phyloP scores from a whole-genome alignment of 176 grass and related monocot species.

The Panicum miliaceum region DNA sequence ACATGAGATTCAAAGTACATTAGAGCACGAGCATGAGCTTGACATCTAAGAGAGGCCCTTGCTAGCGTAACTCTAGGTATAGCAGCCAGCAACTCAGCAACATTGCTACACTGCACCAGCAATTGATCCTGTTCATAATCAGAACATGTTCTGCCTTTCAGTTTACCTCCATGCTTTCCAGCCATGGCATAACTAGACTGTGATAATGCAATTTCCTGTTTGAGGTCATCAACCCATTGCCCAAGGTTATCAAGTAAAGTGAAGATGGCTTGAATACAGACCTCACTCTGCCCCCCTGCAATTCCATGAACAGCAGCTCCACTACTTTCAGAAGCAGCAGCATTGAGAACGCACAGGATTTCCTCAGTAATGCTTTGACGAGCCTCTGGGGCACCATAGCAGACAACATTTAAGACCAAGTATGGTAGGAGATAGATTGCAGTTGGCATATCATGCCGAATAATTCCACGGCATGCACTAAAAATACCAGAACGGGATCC shows the following conservation, averaged over 20 bases:
- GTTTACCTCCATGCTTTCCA: conserved; percentile 54
- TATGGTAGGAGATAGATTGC: conserved; percentile 90
- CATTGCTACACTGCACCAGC: conserved; percentile 80
- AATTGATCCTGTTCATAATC: conserved; percentile 60
- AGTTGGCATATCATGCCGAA: conserved; percentile 92
- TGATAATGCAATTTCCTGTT: conserved; percentile 86
- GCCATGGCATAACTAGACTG: conserved; percentile 52
- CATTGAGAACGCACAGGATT: conserved; percentile 84
- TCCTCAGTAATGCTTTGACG: conserved; percentile 88
- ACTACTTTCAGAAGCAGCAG: conserved; percentile 89
- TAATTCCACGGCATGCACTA: conserved; percentile 85
- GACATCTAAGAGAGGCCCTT: conserved; percentile 86
- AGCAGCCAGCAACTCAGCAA: conserved; percentile 77
- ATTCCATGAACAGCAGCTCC: conserved; percentile 73
- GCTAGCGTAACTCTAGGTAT: conserved; percentile 96
- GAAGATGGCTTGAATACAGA: conserved; percentile 95
- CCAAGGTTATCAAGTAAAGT: conserved; percentile 98
- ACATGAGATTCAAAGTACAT: conserved; percentile 95
- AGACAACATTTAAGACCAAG: conserved; percentile 93
- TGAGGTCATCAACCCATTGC: conserved; percentile 98
- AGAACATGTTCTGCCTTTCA: conserved; percentile 58
- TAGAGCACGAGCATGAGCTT: conserved; percentile 92
- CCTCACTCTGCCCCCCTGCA: conserved; percentile 79
- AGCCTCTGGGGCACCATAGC: conserved; percentile 82
- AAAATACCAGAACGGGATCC: conserved; percentile 85